A percentile compares a stretch with the other conserved stretches of the same genome.
phyloP scores from a whole-genome alignment of 805 yeast genomes.

The Groenewaldozyma salmanticensis region DNA sequence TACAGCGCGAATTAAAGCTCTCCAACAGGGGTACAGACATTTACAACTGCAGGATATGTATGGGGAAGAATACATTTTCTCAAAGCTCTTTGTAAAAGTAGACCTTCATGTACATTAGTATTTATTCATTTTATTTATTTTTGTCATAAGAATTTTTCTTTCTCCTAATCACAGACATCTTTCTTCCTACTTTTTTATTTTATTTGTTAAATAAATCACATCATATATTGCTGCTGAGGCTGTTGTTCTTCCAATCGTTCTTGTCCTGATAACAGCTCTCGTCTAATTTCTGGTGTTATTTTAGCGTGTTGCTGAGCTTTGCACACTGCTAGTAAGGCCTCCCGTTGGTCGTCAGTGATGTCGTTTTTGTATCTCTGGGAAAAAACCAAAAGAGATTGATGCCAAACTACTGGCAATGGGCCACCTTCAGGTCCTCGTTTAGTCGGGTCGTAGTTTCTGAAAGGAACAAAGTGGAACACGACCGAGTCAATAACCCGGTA shows the following conservation, averaged over 20 bases:
- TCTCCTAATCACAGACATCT: not conserved
- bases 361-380: conserved; percentile 96
- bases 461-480: conserved; percentile 89
- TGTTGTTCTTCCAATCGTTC: not conserved
- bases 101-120: not conserved
- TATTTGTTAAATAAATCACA: too few species aligned
- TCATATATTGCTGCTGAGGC: too few species aligned
- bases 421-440: not conserved
- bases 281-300: conserved; percentile 88
- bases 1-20: conserved; percentile 49
- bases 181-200: too few species aligned
- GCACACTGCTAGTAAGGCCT: conserved; percentile 80
- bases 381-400: conserved; percentile 86
- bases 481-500: conserved; percentile 91
- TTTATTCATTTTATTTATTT: not conserved
- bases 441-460: conserved; percentile 41
- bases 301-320: conserved; percentile 83
- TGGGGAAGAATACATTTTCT: conserved; percentile 69
- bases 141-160: not conserved
- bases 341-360: conserved; percentile 97
- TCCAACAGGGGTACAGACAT: conserved; percentile 76
- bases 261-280: conserved; percentile 79
- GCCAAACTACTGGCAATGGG: conserved; percentile 87
- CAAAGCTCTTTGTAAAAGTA: conserved; percentile 37
- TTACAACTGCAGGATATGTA: conserved; percentile 63